Conservation (phyloP, 768 basidiomycete genomes). For the Russula griseocarnosa region DNA sequence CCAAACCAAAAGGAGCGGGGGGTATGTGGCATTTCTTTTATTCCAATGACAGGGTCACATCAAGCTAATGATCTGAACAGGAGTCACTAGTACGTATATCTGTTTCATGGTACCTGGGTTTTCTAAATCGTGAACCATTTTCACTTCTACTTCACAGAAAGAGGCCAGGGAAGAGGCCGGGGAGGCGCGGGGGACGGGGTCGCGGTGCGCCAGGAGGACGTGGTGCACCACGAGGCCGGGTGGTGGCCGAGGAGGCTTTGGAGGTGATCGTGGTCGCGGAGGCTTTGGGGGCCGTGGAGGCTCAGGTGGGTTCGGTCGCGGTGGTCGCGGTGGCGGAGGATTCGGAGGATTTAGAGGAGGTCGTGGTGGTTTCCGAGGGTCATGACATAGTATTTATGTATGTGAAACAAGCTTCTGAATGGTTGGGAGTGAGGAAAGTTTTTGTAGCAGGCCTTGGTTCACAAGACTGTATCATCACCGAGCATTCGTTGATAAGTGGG, state of each 20-base stretch:
- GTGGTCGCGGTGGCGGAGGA: slow-evolving; percentile 41
- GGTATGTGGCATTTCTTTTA: slow-evolving; percentile 38
- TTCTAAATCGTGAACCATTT: slow-evolving; percentile 34
- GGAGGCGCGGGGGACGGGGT: slow-evolving; percentile 33
- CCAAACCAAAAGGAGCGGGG: slow-evolving; percentile 88
- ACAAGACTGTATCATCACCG: background rate
- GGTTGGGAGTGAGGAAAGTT: background rate
- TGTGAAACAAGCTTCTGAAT: background rate
- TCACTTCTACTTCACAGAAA: slow-evolving; percentile 37
- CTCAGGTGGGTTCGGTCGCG: slow-evolving; percentile 36
- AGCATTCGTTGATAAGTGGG: background rate
- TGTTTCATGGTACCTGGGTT: slow-evolving; percentile 15
- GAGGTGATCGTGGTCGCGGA: slow-evolving; percentile 43
- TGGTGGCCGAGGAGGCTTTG: slow-evolving; percentile 44
- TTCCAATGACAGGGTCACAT: slow-evolving; percentile 1
- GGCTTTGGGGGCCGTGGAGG: slow-evolving; percentile 39
- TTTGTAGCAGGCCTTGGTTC: background rate
- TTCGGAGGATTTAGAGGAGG: slow-evolving; percentile 39
- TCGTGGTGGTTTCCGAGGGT: slow-evolving; percentile 49
- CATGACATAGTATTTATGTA: slow-evolving; percentile 30
- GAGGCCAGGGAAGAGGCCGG: slow-evolving; percentile 39
- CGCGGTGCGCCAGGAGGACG: slow-evolving; percentile 34
- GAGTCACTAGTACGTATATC: slow-evolving; percentile 36
- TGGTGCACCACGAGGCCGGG: slow-evolving; percentile 31
- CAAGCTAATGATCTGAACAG: slow-evolving; percentile 29